Conservation (phyloP, 208 protist genomes). For the Tritrichomonas foetus region DNA sequence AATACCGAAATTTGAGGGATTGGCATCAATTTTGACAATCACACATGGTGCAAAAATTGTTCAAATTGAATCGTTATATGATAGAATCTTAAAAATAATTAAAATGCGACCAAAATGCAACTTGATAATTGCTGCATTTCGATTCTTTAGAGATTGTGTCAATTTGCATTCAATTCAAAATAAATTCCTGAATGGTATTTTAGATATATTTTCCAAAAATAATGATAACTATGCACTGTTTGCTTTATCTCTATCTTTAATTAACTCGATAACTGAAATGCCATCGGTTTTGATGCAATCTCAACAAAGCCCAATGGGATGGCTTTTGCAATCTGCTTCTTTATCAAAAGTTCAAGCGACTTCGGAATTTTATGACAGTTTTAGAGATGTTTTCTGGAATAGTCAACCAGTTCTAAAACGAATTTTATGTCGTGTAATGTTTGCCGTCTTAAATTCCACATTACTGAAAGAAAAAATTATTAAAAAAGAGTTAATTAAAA, state of each 20-base stretch:
- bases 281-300: not conserved
- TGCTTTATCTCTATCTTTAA: conserved; percentile 4
- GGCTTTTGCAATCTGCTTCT: not conserved
- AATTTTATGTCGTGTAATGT: not conserved
- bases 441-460: not conserved
- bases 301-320: not conserved
- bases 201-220: not conserved
- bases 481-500: not conserved
- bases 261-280: not conserved
- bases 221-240: not conserved
- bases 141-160: not conserved
- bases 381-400: not conserved
- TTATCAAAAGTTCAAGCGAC: not conserved
- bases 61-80: not conserved
- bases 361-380: not conserved
- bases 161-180: not conserved
- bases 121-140: not conserved
- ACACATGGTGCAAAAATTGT: not conserved
- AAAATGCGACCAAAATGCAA: not conserved
- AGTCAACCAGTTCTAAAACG: not conserved
- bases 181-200: not conserved
- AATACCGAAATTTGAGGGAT: not conserved
- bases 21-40: not conserved
- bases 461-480: not conserved
- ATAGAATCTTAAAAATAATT: not conserved